phyloP scores from a whole-genome alignment of 352 stramenopile species.

The Pythium monospermum region DNA sequence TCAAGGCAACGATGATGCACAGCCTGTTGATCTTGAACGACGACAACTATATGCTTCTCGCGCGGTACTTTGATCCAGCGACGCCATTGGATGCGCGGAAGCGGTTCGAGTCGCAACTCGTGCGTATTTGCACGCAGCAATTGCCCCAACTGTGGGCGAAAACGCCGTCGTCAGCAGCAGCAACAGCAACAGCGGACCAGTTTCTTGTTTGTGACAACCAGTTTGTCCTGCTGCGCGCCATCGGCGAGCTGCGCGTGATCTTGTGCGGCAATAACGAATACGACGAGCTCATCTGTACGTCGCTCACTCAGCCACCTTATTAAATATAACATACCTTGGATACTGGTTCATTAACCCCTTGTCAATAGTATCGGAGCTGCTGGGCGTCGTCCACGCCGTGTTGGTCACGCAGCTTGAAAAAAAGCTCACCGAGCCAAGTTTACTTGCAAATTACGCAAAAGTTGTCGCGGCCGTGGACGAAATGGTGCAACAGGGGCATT shows the following conservation, averaged over 20 bases:
- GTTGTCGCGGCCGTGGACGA: slow-evolving; percentile 64
- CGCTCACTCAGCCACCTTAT: too few relatives aligned
- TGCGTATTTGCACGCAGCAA: slow-evolving; percentile 35
- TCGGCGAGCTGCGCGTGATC: slow-evolving; percentile 57
- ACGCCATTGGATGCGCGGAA: slow-evolving; percentile 38
- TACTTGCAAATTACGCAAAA: slow-evolving; percentile 58
- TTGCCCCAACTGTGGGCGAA: slow-evolving; percentile 28
- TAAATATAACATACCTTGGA: too few relatives aligned
- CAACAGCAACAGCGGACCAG: slow-evolving; percentile 24
- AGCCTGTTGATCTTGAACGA: slow-evolving; percentile 61
- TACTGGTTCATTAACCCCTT: too few relatives aligned
- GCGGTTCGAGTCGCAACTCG: slow-evolving; percentile 47
- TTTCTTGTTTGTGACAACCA: slow-evolving; percentile 50
- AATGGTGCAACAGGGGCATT: slow-evolving; percentile 56
- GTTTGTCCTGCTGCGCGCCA: slow-evolving; percentile 49
- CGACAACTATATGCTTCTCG: slow-evolving; percentile 59
- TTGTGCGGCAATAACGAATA: slow-evolving; percentile 60
- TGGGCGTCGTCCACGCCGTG: slow-evolving; percentile 41
- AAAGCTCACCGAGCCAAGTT: slow-evolving; percentile 52
- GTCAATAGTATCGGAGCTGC: slow-evolving; percentile 64
- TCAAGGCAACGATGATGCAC: slow-evolving; percentile 66
- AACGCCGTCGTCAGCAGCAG: slow-evolving; percentile 14
- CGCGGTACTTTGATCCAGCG: slow-evolving; percentile 54
- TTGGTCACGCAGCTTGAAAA: slow-evolving; percentile 60
- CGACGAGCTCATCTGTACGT: slow-evolving; percentile 68